Base-by-base conservation (phyloP, 306 rosid genomes). In the Comarum palustre region DNA sequence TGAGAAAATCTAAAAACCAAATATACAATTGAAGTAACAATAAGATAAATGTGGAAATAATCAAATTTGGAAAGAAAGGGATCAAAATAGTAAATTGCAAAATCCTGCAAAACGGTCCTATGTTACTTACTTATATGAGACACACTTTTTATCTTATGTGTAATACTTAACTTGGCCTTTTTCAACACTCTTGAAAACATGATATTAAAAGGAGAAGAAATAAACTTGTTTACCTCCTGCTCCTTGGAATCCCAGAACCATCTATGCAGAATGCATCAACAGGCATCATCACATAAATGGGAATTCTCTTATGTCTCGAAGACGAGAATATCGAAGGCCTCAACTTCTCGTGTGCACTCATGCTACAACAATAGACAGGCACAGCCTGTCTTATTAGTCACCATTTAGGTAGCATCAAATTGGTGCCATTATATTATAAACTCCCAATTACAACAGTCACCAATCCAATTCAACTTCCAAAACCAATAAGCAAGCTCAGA, bases 241-340 rank as follows among this genome's bases (percentile, higher is more conserved):
- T 68, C 69, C 27, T 62, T 13, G 78, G 60, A 54, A 34, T 58
- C 45, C 85, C 85, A 12, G 61, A 77, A 54, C 38, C 63, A 61
- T 69, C 85, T 38, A 45, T 52, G 72, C 79, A 80, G 39, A 77
- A 73, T 14, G 77, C 46, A 47, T 77, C 77, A 6, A 47, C 69
- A 25, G 79, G 85, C 85, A 82, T 74, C 85, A 82, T 69, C 66
- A 82, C 79, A 69, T 47, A 77, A 41, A 81, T 42, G 65, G 84
- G 81, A 13, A 81, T 59, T 32, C 10, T 77, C 68, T 69, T 73
- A 52, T 61, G 73, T 43, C 70, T 62, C 3, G 69, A 52, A 43
- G 76, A 62, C 3, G 75, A 57, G 59, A 81, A 10, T 32, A 68
- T 46, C 15, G 54, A 51, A n/a, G 81, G 55, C 61, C 79, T 73